These are phyloP conservation scores for Chrysoporthe deuterocubensis DNA, from an alignment of 2,329 filamentous ascomycete genomes.

Conservation along the genomic window DNA sequence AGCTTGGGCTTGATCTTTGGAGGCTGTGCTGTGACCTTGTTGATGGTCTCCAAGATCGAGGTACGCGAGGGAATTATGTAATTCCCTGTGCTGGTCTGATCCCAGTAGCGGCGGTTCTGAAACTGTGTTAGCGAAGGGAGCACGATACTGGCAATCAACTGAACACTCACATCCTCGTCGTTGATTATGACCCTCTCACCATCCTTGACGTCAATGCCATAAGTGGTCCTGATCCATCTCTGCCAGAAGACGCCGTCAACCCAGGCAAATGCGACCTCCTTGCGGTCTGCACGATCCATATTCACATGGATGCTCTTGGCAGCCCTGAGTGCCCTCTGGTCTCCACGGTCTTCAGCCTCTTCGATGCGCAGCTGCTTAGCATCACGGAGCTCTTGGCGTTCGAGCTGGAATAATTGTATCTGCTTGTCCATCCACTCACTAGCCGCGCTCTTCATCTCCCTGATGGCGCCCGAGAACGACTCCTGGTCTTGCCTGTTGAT, in stretches of 20 bases:
- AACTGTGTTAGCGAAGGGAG: conserved; percentile 39
- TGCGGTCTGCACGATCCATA: conserved; percentile 84
- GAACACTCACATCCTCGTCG: conserved; percentile 83
- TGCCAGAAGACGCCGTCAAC: conserved; percentile 98
- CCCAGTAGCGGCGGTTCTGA: conserved; percentile 93
- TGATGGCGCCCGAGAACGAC: conserved; percentile 76
- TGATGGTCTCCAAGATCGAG: conserved; percentile 85
- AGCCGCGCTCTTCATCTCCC: conserved; percentile 93
- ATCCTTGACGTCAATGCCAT: conserved; percentile 84
- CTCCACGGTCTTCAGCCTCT: conserved; percentile 90
- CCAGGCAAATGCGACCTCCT: conserved; percentile 95
- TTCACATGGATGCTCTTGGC: conserved; percentile 92
- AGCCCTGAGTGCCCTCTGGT: conserved; percentile 81
- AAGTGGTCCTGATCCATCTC: conserved; percentile 93
- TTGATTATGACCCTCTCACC: conserved; percentile 96
- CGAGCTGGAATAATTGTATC: conserved; percentile 86
- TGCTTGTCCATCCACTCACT: conserved; percentile 99
- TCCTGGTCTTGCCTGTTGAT: conserved; percentile 79
- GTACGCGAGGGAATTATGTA: conserved; percentile 87
- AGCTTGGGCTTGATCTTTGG: conserved; percentile 77
- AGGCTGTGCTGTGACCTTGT: conserved; percentile 69
- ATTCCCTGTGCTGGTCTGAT: conserved; percentile 85
- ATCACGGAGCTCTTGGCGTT: conserved; percentile 90
- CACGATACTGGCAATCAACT: not conserved
- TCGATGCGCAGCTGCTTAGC: conserved; percentile 95